phyloP scores from a whole-genome alignment of 352 stramenopile genomes.

The Albugo laibachii region DNA sequence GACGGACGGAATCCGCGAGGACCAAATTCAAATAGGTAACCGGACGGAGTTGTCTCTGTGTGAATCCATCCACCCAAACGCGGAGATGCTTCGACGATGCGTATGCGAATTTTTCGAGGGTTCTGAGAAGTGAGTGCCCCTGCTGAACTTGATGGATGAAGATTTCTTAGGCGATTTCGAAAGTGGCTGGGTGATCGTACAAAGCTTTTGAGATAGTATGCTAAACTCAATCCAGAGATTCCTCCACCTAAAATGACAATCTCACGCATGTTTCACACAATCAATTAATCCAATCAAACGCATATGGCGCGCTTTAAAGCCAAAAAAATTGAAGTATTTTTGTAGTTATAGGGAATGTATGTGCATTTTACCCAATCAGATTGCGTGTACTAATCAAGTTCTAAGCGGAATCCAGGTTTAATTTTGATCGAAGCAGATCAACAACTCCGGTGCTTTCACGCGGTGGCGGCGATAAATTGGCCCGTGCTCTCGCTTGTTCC shows the following conservation, averaged over 20 bases:
- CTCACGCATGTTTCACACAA: constrained; percentile 11
- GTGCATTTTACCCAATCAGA: no score
- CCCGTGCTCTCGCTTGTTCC: constrained; percentile 11
- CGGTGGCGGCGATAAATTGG: no score
- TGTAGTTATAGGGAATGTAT: no score
- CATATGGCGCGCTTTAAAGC: no score
- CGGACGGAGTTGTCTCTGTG: constrained; percentile 21
- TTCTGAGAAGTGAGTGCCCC: not conserved
- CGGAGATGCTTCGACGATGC: constrained; percentile 39
- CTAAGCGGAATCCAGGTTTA: no score
- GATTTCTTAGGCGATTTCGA: constrained; percentile 5
- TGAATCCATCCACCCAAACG: constrained; percentile 45
- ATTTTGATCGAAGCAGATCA: no score
- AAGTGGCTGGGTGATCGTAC: constrained; percentile 8
- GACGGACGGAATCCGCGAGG: constrained; percentile 69
- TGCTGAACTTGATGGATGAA: not conserved
- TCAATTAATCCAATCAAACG: no score
- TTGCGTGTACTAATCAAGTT: no score
- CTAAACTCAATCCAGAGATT: constrained; percentile 57
- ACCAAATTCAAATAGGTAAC: constrained; percentile 67
- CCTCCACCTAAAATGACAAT: constrained; percentile 69
- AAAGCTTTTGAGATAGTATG: constrained; percentile 48
- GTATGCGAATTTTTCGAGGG: constrained; percentile 15
- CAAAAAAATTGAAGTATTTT: no score
- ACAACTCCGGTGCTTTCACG: no score